Conservation (phyloP, 345 rosid genomes). For the Raphanus sativus region DNA sequence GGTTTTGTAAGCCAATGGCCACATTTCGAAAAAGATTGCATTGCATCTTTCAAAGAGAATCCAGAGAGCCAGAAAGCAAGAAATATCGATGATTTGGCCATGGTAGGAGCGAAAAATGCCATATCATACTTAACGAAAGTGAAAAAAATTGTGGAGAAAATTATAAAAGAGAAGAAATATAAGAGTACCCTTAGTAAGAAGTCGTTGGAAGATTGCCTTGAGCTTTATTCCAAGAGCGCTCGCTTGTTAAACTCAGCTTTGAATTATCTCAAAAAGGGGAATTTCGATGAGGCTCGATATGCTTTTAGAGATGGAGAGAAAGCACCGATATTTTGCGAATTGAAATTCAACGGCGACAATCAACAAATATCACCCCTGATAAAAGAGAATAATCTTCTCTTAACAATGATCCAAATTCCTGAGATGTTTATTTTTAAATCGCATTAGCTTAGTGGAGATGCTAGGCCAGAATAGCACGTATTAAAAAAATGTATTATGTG, state of each 20-base stretch:
- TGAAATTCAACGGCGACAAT: neutral
- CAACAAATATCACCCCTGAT: neutral
- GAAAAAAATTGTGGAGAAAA: neutral
- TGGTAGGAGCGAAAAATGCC: neutral
- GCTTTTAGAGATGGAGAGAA: neutral
- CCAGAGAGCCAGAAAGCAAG: neutral
- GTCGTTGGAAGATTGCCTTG: neutral
- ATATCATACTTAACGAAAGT: neutral
- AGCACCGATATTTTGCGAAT: neutral
- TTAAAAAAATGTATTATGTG: too few species aligned
- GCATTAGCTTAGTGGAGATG: neutral
- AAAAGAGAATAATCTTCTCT: neutral
- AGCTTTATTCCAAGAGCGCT: neutral
- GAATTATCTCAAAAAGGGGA: neutral
- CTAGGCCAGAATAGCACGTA: too few species aligned
- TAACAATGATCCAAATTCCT: neutral
- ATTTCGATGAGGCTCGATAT: neutral
- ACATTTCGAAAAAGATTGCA: neutral
- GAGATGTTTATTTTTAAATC: neutral
- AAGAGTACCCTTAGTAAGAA: neutral
- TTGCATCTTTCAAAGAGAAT: neutral
- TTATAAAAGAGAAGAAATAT: neutral
- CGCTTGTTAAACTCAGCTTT: neutral
- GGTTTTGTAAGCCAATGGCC: neutral
- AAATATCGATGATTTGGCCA: neutral